phyloP scores from a whole-genome alignment of 1,284 basidiomycete species.

The Pulveroboletus sp. region DNA sequence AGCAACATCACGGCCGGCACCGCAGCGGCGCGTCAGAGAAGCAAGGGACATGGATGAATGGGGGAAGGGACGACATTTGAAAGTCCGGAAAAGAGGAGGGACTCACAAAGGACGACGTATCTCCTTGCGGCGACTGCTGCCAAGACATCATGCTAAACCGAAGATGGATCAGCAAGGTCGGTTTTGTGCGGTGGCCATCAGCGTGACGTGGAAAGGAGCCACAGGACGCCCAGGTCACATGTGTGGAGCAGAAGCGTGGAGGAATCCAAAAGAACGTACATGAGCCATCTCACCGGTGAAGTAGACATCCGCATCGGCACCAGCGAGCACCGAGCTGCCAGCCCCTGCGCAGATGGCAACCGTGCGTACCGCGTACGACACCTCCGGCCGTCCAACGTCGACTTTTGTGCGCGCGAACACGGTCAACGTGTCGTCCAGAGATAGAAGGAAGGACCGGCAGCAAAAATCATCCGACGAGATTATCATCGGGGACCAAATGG shows the following conservation, averaged over 20 bases:
- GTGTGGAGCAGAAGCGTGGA: slow-evolving; percentile 1
- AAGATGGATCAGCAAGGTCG: slow-evolving; percentile 7
- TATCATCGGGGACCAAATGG: slow-evolving; percentile 12
- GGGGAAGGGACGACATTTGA: background rate
- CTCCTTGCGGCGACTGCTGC: slow-evolving; percentile 69
- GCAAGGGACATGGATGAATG: background rate
- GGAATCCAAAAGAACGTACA: slow-evolving; percentile 43
- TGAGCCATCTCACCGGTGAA: slow-evolving; percentile 92
- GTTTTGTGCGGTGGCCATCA: background rate
- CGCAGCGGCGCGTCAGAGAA: slow-evolving; percentile 15
- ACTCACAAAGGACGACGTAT: slow-evolving; percentile 76
- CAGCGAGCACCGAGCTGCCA: slow-evolving; percentile 71
- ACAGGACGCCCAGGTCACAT: background rate
- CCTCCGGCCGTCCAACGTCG: slow-evolving; percentile 63
- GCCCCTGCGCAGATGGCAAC: slow-evolving; percentile 87
- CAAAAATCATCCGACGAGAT: slow-evolving; percentile 13
- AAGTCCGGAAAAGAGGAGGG: background rate
- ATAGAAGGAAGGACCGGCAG: slow-evolving; percentile 7
- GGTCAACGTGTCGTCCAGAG: slow-evolving; percentile 6
- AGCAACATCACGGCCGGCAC: slow-evolving; percentile 13
- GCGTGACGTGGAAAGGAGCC: slow-evolving; percentile 13
- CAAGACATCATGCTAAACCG: slow-evolving; percentile 73
- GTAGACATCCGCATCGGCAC: slow-evolving; percentile 74
- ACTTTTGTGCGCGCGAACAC: slow-evolving; percentile 44
- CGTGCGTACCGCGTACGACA: slow-evolving; percentile 38